These are phyloP conservation scores for Tubosaeta sp. DNA, from an alignment of 768 basidiomycete genomes.

Conservation along the genomic window DNA sequence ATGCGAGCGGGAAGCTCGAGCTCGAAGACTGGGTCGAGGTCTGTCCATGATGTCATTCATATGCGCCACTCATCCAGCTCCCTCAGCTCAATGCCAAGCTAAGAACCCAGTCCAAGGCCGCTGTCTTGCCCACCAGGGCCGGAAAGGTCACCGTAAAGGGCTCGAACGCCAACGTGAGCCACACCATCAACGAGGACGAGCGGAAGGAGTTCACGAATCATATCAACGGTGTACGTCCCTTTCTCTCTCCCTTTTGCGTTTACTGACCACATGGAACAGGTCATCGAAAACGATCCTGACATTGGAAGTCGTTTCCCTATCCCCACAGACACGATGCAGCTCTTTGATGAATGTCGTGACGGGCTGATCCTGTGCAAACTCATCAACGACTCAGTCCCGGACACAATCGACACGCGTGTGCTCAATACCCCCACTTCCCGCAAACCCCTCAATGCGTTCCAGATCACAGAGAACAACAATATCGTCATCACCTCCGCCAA, in stretches of 20 bases:
- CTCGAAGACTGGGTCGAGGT: constrained; percentile 99
- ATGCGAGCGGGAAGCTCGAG: constrained; percentile 94
- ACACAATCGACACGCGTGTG: constrained; percentile 98
- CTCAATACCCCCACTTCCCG: constrained; percentile 80
- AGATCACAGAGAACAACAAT: constrained; percentile 99
- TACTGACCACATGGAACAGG: constrained; percentile 43
- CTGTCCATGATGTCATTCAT: constrained; percentile 27
- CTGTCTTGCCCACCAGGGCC: constrained; percentile 56
- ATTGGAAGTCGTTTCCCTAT: constrained; percentile 82
- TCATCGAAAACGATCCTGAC: constrained; percentile 88
- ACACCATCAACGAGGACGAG: constrained; percentile 98
- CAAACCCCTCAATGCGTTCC: constrained; percentile 94
- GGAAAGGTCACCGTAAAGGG: constrained; percentile 95
- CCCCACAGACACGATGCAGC: constrained; percentile 94
- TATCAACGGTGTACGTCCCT: constrained; percentile 78
- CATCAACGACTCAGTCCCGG: constrained; percentile 98
- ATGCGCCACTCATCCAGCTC: constrained; percentile 9
- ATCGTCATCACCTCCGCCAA: constrained; percentile 98
- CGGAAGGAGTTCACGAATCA: constrained; percentile 95
- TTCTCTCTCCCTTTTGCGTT: neutral
- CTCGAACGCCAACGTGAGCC: constrained; percentile 91
- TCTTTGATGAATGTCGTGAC: constrained; percentile 96
- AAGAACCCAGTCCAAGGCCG: constrained; percentile 43
- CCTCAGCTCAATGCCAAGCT: constrained; percentile 79
- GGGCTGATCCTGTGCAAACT: constrained; percentile 97